A percentile compares a stretch with the other conserved stretches of the same genome.
Conservation (phyloP, 1,284 basidiomycete species). For the Ganoderma resinaceum region DNA sequence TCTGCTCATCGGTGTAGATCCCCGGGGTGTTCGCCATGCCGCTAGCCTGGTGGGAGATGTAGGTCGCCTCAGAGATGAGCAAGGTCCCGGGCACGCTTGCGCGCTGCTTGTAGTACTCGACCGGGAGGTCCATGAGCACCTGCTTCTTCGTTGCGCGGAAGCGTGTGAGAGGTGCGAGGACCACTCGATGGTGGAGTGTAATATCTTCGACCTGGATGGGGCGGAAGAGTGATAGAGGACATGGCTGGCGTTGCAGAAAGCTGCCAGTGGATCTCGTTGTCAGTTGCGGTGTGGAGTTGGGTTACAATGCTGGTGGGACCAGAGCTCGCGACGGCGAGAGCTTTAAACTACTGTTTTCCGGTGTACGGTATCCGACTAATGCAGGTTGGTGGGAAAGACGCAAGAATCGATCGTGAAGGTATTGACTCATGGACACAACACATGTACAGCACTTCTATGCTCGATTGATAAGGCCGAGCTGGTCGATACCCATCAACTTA, state of each 20-base stretch:
- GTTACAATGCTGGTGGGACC: not conserved
- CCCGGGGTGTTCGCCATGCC: conserved; percentile 49
- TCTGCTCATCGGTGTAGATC: conserved; percentile 52
- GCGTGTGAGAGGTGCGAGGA: conserved; percentile 56
- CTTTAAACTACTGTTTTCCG: not conserved
- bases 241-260: not conserved
- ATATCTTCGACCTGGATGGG: conserved; percentile 51
- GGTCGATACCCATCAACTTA: no score
- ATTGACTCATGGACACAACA: not conserved
- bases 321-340: not conserved
- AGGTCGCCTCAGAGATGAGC: conserved; percentile 56
- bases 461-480: not conserved
- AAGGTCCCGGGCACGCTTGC: conserved; percentile 52
- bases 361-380: not conserved
- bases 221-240: conserved; percentile 45
- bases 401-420: not conserved
- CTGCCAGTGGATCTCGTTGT: no score
- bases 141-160: conserved; percentile 40
- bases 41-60: conserved; percentile 46
- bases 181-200: conserved; percentile 52
- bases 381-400: not conserved
- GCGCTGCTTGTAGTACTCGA: conserved; percentile 57
- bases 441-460: no score
- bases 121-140: conserved; percentile 40
- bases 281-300: no score